These are phyloP conservation scores for Botrytis galanthina DNA, from an alignment of 2,329 filamentous ascomycete species.

Conservation along the genomic window DNA sequence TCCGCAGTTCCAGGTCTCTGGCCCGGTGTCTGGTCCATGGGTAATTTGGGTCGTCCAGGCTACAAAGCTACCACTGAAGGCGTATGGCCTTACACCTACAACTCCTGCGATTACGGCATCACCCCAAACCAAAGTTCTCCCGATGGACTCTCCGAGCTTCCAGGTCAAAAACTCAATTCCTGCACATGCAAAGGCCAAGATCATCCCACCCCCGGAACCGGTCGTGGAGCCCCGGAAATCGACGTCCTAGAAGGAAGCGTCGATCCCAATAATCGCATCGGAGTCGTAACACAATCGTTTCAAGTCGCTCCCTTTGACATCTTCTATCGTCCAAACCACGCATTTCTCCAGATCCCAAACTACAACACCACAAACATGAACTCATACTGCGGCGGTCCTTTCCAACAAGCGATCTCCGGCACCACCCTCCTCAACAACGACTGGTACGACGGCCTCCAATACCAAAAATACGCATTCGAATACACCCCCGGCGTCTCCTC, in stretches of 20 bases:
- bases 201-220: conserved; percentile 63
- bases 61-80: conserved; percentile 53
- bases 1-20: conserved; percentile 49
- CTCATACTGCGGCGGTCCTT: conserved; percentile 52
- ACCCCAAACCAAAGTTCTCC: conserved; percentile 67
- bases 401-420: conserved; percentile 55
- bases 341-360: conserved; percentile 51
- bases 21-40: conserved; percentile 55
- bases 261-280: conserved; percentile 40
- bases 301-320: conserved; percentile 43
- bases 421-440: conserved; percentile 53
- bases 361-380: conserved; percentile 50
- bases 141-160: conserved; percentile 63
- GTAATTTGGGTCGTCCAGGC: conserved; percentile 52
- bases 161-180: conserved; percentile 65
- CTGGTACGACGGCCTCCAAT: conserved; percentile 54
- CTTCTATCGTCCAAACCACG: conserved; percentile 51
- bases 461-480: conserved; percentile 56
- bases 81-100: conserved; percentile 55
- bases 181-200: conserved; percentile 63
- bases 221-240: conserved; percentile 66
- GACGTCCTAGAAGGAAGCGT: conserved; percentile 64
- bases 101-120: conserved; percentile 59
- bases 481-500: conserved; percentile 47
- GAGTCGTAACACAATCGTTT: conserved; percentile 40